Base-by-base conservation (phyloP, 345 rosid species). In the Ricinus communis region DNA sequence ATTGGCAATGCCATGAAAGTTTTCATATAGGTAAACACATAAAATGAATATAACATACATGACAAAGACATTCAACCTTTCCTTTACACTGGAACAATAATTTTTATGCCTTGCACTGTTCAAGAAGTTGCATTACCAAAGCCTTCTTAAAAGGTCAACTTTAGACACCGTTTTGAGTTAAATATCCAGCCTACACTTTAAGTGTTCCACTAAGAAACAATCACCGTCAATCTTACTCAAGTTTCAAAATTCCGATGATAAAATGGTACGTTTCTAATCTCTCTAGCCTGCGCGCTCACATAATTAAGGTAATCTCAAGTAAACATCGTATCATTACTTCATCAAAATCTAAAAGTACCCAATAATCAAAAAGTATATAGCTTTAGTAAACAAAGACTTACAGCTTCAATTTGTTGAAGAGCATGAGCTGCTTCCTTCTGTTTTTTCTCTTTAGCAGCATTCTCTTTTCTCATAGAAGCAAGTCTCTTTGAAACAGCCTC, bases 371-470 rank as follows among this genome's bases (percentile, higher is more conserved):
- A 58, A 41, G 19, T 6, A 45, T 43, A 45, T 14, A 64, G 9
- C 19, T 10, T 25, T 13, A 21, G 9, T 25, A n/a, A 4, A 22
- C 1, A 8, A 22, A 1, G 41, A 79, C 90, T 87, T 72, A 93
- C 99, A 21, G 85, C 91, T 92, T 94, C 97, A 74, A 94, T 94
- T 77, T 92, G 97, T 83, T 91, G 82, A 22, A 94, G 74, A 72
- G 93, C 84, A 0, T 83, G 83, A 53, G 81, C 89, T 10, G 97
- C 88, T 69, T 90, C 88, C 80, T 92, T 88, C 47, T 84, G 81
- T 58, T 87, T 84, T 76, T 94, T 94, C 73, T 91, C 97, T 76
- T 94, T 94, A 25, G 90, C 89, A 24, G 82, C 87, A 71, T 85
- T 91, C 59, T 90, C 91, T 75, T 90, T 86, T 50, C 97, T 83